A percentile compares a stretch with the other conserved stretches of the same genome.
Conservation (phyloP, 441 rosid genomes). For the Mallotus repandus region DNA sequence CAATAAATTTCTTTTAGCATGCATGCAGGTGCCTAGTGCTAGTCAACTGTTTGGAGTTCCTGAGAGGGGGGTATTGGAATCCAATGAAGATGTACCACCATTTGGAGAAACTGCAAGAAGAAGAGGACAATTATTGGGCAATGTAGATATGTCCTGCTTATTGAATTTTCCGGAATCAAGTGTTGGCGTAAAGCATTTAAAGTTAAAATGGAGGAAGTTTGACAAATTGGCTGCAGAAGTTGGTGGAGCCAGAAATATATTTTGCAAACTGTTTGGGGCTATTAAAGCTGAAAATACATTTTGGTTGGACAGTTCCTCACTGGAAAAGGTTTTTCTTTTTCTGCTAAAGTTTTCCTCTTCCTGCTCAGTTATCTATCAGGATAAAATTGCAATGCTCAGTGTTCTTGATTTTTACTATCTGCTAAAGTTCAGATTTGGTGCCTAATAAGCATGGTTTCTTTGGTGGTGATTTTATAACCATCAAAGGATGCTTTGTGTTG, state of each 20-base stretch:
- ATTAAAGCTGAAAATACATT: constrained; percentile 62
- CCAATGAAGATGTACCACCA: constrained; percentile 30
- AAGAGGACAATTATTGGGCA: constrained; percentile 22
- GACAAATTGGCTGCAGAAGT: constrained; percentile 53
- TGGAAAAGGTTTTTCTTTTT: constrained; percentile 59
- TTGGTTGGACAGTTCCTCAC: constrained; percentile 97
- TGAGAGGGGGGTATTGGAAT: constrained; percentile 32
- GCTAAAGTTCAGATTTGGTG: neutral
- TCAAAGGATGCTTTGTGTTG: neutral
- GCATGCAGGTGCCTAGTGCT: constrained; percentile 66
- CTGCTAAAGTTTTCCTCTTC: neutral
- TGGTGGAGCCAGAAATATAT: constrained; percentile 83
- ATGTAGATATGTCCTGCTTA: constrained; percentile 34
- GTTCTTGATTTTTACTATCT: neutral
- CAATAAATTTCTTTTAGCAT: constrained; percentile 67
- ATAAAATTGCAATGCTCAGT: neutral
- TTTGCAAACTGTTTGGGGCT: constrained; percentile 59
- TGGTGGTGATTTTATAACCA: neutral
- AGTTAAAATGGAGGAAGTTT: constrained; percentile 80
- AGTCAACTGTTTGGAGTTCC: constrained; percentile 44
- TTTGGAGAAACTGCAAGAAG: constrained; percentile 33
- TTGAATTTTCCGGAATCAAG: constrained; percentile 34
- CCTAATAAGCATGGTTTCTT: neutral
- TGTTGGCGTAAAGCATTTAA: constrained; percentile 41
- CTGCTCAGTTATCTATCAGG: neutral